Evolutionary conservation across 345 rosid genomes (phyloP), one percentile per base, ranked within the genome.

Genomic region (Punica granatum): DNA sequence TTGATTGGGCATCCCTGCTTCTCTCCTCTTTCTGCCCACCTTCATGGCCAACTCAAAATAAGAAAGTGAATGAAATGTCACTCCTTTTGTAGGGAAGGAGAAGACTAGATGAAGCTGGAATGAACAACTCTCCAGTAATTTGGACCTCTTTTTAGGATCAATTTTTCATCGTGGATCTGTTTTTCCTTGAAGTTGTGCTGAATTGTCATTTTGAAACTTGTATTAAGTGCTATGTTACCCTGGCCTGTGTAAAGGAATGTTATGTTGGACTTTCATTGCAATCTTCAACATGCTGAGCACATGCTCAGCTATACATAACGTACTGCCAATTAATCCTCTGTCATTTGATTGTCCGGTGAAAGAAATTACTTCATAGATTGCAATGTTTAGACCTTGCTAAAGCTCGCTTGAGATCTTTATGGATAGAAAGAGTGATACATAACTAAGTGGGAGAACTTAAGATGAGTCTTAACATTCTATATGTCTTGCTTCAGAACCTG

Each of bases 41-140:
- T 25, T 53, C 30, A 53, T n/a, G 28, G 5, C 59, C 3, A 1
- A 53, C 11, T 30, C 59, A 67, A 73, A 78, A 75, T 81, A 76
- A 72, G 81, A 76, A 64, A 75, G 74, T 63, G 56, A 61, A 64
- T 42, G 70, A 23, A 37, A 67, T 60, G 76, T 78, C 77, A 73
- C 78, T 80, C 79, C 73, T 87, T 86, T 87, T 89, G 96, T 89
- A 86, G 94, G 96, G 78, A 78, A 79, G 77, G 83, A 78, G 83
- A 81, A 81, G 88, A 89, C 96, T 91, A 87, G 96, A 89, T 87
- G 96, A 92, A 81, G 96, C 75, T 60, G 82, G 37, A 76, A 81
- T 81, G 44, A 76, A 78, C 75, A 78, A 69, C 77, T 78, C 72
- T 68, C 68, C 67, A 79, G 69, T 76, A 67, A 67, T 76, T 76